These are phyloP conservation scores for Priceomyces castillae DNA, from an alignment of 805 yeast genomes.

Conservation along the genomic window DNA sequence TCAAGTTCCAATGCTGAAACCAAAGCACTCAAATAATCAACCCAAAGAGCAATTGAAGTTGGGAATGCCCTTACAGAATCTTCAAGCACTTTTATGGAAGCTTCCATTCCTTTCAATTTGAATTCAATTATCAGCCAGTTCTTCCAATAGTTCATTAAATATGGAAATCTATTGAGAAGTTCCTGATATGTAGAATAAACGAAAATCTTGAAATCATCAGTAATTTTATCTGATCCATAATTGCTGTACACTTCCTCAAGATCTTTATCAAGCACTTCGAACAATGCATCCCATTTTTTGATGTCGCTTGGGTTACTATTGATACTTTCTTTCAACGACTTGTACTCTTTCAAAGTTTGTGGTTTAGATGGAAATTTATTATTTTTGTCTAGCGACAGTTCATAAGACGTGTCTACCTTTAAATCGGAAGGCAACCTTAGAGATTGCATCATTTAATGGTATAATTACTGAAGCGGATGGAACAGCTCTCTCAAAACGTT, in stretches of 20 bases:
- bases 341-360: not conserved
- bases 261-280: conserved; percentile 25
- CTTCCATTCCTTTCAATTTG: conserved; percentile 52
- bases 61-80: conserved; percentile 51
- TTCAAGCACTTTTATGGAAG: conserved; percentile 46
- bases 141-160: conserved; percentile 62
- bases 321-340: conserved; percentile 3
- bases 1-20: conserved; percentile 23
- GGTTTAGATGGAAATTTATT: not conserved
- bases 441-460: not conserved
- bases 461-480: too few relatives aligned
- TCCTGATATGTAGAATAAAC: conserved; percentile 19
- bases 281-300: conserved; percentile 38
- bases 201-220: conserved; percentile 17
- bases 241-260: conserved; percentile 14
- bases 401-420: not conserved
- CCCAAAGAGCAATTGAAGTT: conserved; percentile 63
- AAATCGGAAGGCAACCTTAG: not conserved
- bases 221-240: conserved; percentile 8
- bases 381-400: not conserved
- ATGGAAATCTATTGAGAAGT: conserved; percentile 55
- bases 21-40: conserved; percentile 58
- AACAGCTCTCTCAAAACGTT: too few relatives aligned
- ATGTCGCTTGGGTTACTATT: conserved; percentile 29
- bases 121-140: conserved; percentile 53